phyloP scores from a whole-genome alignment of 169 alveolate genomes.

The Cryptosporidium ubiquitum region DNA sequence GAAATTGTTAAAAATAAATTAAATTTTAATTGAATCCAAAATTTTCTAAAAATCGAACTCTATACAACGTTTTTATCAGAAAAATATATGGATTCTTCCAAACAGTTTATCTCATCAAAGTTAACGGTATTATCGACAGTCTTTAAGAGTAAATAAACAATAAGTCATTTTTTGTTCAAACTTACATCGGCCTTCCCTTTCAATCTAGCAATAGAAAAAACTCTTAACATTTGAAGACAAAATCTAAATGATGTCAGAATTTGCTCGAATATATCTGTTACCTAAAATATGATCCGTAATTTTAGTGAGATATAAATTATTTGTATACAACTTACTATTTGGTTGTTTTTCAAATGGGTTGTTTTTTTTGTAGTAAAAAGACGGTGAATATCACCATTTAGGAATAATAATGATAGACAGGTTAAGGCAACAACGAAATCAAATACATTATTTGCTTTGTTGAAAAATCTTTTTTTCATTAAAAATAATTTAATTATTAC shows the following conservation, averaged over 20 bases:
- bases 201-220: constrained; percentile 48
- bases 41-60: neutral
- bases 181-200: constrained; percentile 66
- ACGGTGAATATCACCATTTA: constrained; percentile 64
- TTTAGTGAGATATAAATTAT: neutral
- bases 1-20: neutral
- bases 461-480: constrained; percentile 48
- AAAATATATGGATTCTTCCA: constrained; percentile 19
- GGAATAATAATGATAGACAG: constrained; percentile 19
- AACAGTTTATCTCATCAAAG: constrained; percentile 21
- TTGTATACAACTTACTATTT: constrained; percentile 53
- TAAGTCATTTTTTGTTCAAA: neutral
- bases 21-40: neutral
- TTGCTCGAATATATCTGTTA: constrained; percentile 62
- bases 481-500: constrained; percentile 46
- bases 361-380: constrained; percentile 1
- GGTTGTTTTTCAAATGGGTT: constrained; percentile 1
- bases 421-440: constrained; percentile 52
- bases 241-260: constrained; percentile 59
- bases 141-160: neutral
- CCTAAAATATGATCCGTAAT: neutral
- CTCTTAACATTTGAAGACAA: constrained; percentile 46
- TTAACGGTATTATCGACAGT: constrained; percentile 11
- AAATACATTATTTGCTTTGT: constrained; percentile 21
- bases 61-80: constrained; percentile 28